Base-by-base conservation (phyloP, 2,329 filamentous ascomycete genomes). In the Claviceps sp. region DNA sequence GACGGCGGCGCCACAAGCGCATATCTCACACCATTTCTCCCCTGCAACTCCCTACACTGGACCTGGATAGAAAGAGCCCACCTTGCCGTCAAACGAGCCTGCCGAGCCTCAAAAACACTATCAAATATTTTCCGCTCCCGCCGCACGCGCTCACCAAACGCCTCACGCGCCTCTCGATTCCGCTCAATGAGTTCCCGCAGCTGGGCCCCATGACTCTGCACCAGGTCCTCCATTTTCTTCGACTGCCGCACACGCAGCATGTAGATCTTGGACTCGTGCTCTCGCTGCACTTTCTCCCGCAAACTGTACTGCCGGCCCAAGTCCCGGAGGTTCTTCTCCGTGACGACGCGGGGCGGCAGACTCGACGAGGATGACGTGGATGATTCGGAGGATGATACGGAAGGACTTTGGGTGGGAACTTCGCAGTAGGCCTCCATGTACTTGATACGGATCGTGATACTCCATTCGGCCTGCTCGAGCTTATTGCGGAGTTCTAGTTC, bases 401-500 rank as follows among this genome's bases (percentile, higher is more conserved):
- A 34, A 34, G 9, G 63, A 23, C 62, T 68, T 36, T 69, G 68
- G 4, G 75, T 76, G 1, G 77, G 63, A 4, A 73, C 73, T 53
- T 79, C 72, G 58, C 79, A 83, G 61, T 83, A 83, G 5, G 78
- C 79, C 58, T 83, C 79, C 80, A 83, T 83, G 56, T 83, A 76
- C 59, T 74, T 76, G n/a, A 83, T 66, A 14, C 79, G 73, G 39
- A 80, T 76, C 36, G 68, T 69, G 39, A 82, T 71, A 56, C 75
- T 79, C 53, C 71, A 69, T 60, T 80, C 78, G 50, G 74, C 75
- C 56, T 79, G 76, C 50, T 81, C 75, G 16, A 82, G 63, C 0
- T 70, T 71, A 4, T 68, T 62, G 11, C 76, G 70, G 22, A 83
- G 64, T 55, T 83, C 79, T 67, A 82, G 76, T 64, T 83, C 80